These are phyloP conservation scores for Sporothrix sp. DNA, from an alignment of 2,329 filamentous ascomycete genomes.

Conservation along the genomic window DNA sequence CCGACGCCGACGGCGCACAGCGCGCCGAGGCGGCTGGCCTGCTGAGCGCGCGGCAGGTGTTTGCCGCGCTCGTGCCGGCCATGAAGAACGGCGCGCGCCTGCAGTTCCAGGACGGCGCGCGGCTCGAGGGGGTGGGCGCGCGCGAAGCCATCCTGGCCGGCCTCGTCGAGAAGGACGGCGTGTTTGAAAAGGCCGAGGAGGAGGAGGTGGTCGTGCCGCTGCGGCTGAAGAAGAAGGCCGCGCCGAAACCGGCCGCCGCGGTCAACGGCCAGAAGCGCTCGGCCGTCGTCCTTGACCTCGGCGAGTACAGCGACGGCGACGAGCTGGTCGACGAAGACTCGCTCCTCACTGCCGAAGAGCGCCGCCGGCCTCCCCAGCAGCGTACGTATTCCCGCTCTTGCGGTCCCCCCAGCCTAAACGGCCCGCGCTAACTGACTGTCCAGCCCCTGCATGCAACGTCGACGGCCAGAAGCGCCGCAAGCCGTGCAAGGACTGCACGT, in stretches of 20 bases:
- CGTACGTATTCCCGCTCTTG: conserved; percentile 49
- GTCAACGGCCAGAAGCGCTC: conserved; percentile 11
- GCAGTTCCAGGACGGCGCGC: conserved; percentile 54
- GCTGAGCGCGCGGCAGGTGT: conserved; percentile 51
- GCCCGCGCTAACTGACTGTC: conserved; percentile 5
- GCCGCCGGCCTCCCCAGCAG: conserved; percentile 64
- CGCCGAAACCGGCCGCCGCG: neutral
- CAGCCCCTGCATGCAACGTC: conserved; percentile 76
- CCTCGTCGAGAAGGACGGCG: conserved; percentile 53
- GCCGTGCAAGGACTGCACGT: conserved; percentile 97
- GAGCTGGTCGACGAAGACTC: conserved; percentile 88
- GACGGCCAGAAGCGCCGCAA: conserved; percentile 79
- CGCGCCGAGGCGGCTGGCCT: conserved; percentile 52
- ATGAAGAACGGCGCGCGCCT: conserved; percentile 61
- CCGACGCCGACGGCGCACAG: conserved; percentile 58
- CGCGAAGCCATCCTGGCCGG: conserved; percentile 82
- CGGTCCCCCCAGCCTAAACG: too few species aligned
- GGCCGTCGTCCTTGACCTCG: conserved; percentile 32
- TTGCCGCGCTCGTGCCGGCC: conserved; percentile 57
- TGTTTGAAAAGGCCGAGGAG: conserved; percentile 64
- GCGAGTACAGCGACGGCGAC: conserved; percentile 54
- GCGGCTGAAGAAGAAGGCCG: conserved; percentile 47
- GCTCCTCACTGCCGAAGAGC: conserved; percentile 75
- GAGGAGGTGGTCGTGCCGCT: conserved; percentile 50
- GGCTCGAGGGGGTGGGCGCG: conserved; percentile 43